These are phyloP conservation scores for Lichtheimia hyalospora DNA, from an alignment of 371 early-diverging fungal species.

Conservation along the genomic window DNA sequence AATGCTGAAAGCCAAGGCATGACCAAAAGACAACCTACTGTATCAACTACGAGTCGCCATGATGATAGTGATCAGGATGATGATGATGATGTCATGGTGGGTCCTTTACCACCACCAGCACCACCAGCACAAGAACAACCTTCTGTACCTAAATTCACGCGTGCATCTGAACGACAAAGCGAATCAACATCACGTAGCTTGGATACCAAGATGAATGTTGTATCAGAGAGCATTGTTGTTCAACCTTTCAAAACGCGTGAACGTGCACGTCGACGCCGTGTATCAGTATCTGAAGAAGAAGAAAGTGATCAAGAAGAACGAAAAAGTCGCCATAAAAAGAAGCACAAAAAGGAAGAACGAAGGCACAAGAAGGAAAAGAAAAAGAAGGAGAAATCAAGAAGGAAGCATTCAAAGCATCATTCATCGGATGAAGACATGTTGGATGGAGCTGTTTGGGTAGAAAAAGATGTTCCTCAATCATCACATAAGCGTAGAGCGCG, in stretches of 20 bases:
- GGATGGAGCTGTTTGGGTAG: conserved; percentile 18
- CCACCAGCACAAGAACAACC: conserved; percentile 7
- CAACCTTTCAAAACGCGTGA: conserved; percentile 36
- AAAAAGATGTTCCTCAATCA: conserved; percentile 10
- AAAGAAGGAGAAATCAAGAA: conserved; percentile 15
- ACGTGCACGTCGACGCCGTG: conserved; percentile 24
- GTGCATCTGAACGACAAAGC: conserved; percentile 19
- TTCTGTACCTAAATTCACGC: conserved; percentile 39
- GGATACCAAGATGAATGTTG: conserved; percentile 12
- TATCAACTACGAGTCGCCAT: background rate
- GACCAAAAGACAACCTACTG: background rate
- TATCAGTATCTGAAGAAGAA: conserved; percentile 33
- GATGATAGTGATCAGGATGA: background rate
- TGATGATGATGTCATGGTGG: conserved; percentile 29
- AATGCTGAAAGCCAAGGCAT: conserved; percentile 4
- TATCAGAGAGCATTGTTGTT: conserved; percentile 41
- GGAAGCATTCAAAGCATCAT: conserved; percentile 12
- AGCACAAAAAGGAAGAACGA: conserved; percentile 19
- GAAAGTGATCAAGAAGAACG: conserved; percentile 29
- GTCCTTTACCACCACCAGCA: conserved; percentile 38
- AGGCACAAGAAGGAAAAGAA: conserved; percentile 12
- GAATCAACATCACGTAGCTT: background rate
- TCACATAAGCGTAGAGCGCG: background rate
- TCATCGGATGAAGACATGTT: conserved; percentile 9
- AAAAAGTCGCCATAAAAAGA: conserved; percentile 19